phyloP scores from a whole-genome alignment of 805 yeast species.

The Sugiyamaella boreocaroliniensis region DNA sequence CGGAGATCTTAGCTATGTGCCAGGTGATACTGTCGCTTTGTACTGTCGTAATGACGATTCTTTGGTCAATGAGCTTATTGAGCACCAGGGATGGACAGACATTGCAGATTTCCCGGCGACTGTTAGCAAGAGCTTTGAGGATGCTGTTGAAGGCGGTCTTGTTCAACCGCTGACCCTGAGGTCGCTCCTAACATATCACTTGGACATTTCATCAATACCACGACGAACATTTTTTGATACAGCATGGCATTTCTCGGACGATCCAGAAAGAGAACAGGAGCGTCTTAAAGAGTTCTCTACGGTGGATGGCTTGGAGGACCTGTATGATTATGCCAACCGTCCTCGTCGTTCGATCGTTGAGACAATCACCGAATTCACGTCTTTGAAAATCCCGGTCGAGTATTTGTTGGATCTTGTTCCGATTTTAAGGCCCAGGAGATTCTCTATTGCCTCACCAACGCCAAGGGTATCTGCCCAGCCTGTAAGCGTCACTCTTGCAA shows the following conservation, averaged over 20 bases:
- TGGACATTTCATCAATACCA: constrained; percentile 80
- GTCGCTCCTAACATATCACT: constrained; percentile 64
- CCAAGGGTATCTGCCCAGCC: constrained; percentile 1
- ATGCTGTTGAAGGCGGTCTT: constrained; percentile 38
- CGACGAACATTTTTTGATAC: constrained; percentile 71
- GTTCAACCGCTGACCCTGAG: constrained; percentile 61
- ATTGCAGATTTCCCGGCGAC: constrained; percentile 55
- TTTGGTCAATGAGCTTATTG: constrained; percentile 59
- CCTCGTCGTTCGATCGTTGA: constrained; percentile 87
- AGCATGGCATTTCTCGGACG: constrained; percentile 69
- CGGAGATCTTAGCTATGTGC: constrained; percentile 36
- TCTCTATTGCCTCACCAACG: constrained; percentile 66
- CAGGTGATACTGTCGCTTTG: constrained; percentile 78
- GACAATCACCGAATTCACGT: constrained; percentile 71
- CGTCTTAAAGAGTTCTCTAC: constrained; percentile 66
- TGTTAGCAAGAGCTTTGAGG: constrained; percentile 32
- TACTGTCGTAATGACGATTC: constrained; percentile 65
- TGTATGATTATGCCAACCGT: constrained; percentile 86
- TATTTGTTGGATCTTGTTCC: constrained; percentile 77
- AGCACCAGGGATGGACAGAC: constrained; percentile 66
- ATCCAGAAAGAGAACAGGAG: constrained; percentile 60
- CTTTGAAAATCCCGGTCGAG: constrained; percentile 67
- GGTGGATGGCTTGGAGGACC: constrained; percentile 68
- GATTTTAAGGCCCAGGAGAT: constrained; percentile 67
- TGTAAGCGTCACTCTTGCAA: constrained; percentile 51